These are phyloP conservation scores for Phytopythium helicoides DNA, from an alignment of 352 stramenopile genomes.

Conservation along the genomic window DNA sequence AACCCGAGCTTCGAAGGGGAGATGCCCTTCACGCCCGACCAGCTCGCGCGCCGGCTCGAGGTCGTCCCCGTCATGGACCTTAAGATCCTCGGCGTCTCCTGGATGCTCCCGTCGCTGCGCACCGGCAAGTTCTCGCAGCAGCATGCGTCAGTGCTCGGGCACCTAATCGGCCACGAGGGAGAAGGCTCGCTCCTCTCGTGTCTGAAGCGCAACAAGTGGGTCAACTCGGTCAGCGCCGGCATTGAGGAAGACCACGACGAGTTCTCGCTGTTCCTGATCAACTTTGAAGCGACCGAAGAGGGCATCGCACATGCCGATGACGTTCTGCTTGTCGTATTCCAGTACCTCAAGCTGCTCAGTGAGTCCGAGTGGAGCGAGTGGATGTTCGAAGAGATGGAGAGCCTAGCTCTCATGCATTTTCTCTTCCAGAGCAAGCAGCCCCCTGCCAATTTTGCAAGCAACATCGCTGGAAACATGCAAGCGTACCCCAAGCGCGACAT, in stretches of 20 bases:
- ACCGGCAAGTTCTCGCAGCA: constrained; percentile 59
- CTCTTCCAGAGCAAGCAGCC: constrained; percentile 79
- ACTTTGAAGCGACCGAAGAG: constrained; percentile 63
- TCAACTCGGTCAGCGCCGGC: constrained; percentile 59
- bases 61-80: constrained; percentile 70
- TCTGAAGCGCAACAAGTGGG: constrained; percentile 83
- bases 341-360: constrained; percentile 63
- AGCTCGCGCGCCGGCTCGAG: constrained; percentile 38
- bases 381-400: constrained; percentile 70
- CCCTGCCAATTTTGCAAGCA: constrained; percentile 64
- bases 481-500: constrained; percentile 56
- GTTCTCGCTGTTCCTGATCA: constrained; percentile 62
- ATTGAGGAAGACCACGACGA: constrained; percentile 69
- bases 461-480: constrained; percentile 66
- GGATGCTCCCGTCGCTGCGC: constrained; percentile 56
- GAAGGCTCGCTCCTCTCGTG: constrained; percentile 90
- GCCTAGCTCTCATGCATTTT: constrained; percentile 56
- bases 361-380: constrained; percentile 41
- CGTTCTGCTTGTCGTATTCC: constrained; percentile 57
- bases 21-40: constrained; percentile 45
- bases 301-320: constrained; percentile 62
- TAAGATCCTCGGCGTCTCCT: constrained; percentile 68
- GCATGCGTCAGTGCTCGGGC: constrained; percentile 82
- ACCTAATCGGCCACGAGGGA: constrained; percentile 95
- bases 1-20: constrained; percentile 49